Evolutionary conservation across 2,329 filamentous ascomycete genomes (phyloP), one percentile per base, ranked within the genome.

Genomic region (Whalleya microplaca): DNA sequence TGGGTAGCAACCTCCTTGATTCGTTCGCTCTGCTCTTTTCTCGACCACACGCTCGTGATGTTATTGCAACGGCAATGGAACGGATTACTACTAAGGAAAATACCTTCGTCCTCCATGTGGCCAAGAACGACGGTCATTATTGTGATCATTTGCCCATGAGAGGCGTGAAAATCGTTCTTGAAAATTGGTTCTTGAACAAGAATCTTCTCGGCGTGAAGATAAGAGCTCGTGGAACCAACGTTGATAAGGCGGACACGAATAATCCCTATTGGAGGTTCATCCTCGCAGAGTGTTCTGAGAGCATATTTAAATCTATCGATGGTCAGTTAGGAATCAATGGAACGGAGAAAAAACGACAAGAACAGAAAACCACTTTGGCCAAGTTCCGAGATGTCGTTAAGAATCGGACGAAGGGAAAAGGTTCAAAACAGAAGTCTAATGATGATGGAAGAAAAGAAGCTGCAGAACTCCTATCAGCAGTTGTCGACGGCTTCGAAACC

Each of bases 11-110:
- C 19, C 52, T 61, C 16, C 52, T 61, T 4, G 58, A 61, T 19
- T 61, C 55, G 3, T 61, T 61, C 14, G 58, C 58, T 43, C 32
- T 61, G 12, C 48, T 61, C 1, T 53, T 61, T 12, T 46, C 58
- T 19, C 42, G 21, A 27, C 41, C 42, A 6, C 32, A 41, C 0
- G 1, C 27, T 2, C 9, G 9, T 20, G 52, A 49, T 4, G 58
- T 61, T 5, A 20, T 43, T 10, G 55, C 58, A 23, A 55, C 55
- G 12, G 46, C 29, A 7, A 48, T 61, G 49, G 29, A 58, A 16
- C 5, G 7, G 16, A 44, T 4, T 2, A 7, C 19, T 10, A 19
- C 32, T 32, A 12, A 44, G 0, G 14, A 43, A 5, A 7, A 49
- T 6, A 32, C 5, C 2, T 56, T 51, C 21, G 48, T 27, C 2